Conservation (phyloP, 108 stramenopile genomes). For the Cylindrotheca closterium region DNA sequence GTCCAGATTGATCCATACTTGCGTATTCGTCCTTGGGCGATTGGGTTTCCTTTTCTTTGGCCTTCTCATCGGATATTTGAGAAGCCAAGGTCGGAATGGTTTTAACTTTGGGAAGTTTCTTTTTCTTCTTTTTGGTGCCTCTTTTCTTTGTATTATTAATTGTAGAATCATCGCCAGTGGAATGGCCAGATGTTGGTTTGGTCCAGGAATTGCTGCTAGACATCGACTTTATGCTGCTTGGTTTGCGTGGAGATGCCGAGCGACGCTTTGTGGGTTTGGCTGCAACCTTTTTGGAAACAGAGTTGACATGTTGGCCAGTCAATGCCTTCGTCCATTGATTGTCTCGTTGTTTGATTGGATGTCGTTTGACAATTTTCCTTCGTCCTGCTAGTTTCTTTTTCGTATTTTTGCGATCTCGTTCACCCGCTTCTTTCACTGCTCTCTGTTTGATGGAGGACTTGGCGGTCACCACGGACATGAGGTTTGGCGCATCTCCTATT, state of each 20-base stretch:
- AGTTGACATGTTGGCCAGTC: neutral
- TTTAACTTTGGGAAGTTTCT: neutral
- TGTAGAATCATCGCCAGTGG: neutral
- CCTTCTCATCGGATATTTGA: too few species aligned
- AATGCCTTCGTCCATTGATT: constrained; percentile 9
- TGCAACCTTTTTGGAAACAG: neutral
- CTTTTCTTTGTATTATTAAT: neutral
- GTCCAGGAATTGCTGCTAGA: neutral
- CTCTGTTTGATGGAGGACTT: constrained; percentile 20
- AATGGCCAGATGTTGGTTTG: too few species aligned
- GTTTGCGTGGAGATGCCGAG: neutral
- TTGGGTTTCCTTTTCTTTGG: neutral
- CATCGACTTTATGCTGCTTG: neutral
- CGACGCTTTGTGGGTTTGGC: neutral
- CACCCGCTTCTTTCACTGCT: constrained; percentile 1
- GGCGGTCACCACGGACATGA: constrained; percentile 19
- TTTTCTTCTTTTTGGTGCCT: neutral
- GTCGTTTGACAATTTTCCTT: constrained; percentile 2
- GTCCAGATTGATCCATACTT: too few species aligned
- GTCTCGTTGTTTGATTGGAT: neutral
- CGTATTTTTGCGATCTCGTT: constrained; percentile 10
- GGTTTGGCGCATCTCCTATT: constrained; percentile 11
- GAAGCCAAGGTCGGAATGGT: neutral
- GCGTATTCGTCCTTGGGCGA: too few species aligned
- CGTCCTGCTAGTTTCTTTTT: neutral